phyloP scores from a whole-genome alignment of 2,329 filamentous ascomycete species.

The Sporothrix inflata region DNA sequence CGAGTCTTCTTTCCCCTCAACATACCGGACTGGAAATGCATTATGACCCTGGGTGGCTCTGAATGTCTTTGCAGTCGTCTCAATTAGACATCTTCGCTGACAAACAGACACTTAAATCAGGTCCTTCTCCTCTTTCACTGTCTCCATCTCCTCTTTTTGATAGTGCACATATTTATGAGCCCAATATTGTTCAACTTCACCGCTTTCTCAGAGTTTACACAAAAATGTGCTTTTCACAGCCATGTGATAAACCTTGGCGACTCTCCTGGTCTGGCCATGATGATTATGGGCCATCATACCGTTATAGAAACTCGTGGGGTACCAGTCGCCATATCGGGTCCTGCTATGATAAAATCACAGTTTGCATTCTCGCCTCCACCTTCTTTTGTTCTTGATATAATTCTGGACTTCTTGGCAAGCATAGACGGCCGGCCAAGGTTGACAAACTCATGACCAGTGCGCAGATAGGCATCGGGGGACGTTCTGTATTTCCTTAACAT shows the following conservation, averaged over 20 bases:
- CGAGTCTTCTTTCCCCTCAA: background rate
- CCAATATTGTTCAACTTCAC: background rate
- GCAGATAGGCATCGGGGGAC: background rate
- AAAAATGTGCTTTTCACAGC: no score
- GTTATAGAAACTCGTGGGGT: background rate
- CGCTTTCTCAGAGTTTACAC: no score
- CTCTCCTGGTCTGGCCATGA: no score
- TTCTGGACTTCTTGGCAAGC: background rate
- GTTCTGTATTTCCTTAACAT: background rate
- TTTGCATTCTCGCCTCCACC: background rate
- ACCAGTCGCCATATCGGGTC: background rate
- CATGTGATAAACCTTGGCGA: no score
- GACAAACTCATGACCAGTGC: constrained; percentile 11
- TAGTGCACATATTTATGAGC: background rate
- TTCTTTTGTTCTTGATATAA: background rate
- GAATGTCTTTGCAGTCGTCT: background rate
- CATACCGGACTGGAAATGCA: background rate
- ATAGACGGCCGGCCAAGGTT: background rate
- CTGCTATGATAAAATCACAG: background rate
- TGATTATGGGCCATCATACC: background rate
- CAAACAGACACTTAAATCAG: background rate
- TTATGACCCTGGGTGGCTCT: background rate
- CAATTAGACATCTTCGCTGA: background rate
- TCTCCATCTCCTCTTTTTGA: background rate
- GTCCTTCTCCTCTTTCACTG: constrained; percentile 1